Conservation (phyloP, 345 rosid genomes). For the Populus alba region DNA sequence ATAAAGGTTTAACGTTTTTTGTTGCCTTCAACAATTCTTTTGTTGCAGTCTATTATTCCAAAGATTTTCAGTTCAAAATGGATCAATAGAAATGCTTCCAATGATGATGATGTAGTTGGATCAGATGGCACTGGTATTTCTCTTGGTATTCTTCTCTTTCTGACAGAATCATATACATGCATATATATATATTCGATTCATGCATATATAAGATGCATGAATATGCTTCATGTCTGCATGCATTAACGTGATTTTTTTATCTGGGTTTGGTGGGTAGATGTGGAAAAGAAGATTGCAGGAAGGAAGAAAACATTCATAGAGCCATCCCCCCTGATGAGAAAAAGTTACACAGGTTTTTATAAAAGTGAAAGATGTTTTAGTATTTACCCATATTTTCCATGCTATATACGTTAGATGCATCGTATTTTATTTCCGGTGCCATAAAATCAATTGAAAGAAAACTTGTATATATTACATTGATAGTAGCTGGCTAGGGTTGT, state of each 20-base stretch:
- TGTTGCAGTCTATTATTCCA: slow-evolving; percentile 52
- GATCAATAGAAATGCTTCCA: slow-evolving; percentile 35
- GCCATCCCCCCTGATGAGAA: slow-evolving; percentile 45
- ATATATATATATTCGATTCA: not conserved
- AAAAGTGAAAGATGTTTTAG: not conserved
- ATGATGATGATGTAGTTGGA: slow-evolving; percentile 29
- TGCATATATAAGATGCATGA: not conserved
- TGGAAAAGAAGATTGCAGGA: slow-evolving; percentile 37
- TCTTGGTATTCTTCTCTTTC: slow-evolving; percentile 27
- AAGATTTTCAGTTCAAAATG: slow-evolving; percentile 65
- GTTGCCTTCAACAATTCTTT: not conserved
- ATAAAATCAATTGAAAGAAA: not conserved
- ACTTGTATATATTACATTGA: not conserved
- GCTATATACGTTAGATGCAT: not conserved
- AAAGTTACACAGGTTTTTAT: slow-evolving; percentile 65
- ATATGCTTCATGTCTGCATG: not conserved
- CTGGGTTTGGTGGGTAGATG: slow-evolving; percentile 38
- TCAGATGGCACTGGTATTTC: slow-evolving; percentile 26
- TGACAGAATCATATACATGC: not conserved
- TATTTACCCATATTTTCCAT: slow-evolving; percentile 4
- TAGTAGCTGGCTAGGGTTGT: not conserved
- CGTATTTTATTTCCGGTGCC: not conserved
- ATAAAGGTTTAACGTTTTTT: not conserved
- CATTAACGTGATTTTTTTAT: not conserved
- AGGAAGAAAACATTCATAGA: slow-evolving; percentile 45